Base-by-base conservation (phyloP, 768 basidiomycete genomes). In the Naganishia onofrii region DNA sequence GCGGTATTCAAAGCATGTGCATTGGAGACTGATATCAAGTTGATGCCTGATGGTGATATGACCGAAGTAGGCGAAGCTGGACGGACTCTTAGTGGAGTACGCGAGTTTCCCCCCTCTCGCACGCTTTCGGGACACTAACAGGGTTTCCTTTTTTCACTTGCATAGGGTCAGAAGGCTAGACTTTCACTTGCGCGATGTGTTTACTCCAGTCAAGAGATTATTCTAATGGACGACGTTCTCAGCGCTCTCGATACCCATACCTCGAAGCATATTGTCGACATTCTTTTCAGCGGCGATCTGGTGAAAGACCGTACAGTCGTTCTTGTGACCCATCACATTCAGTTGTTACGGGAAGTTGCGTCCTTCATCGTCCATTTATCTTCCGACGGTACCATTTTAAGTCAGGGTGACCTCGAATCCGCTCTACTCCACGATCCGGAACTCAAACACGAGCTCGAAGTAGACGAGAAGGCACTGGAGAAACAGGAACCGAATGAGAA, bases 31-130 rank as follows among this genome's bases (percentile, higher is more conserved):
- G 86, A 86, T 71, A 75, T 86, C 6, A 80, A 76, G 32, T 73
- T 86, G 31, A 84, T 86, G 68, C 83, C 84, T 42, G 88, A 88
- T 29, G 88, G 88, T 0, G 89, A 89, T 75, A 74, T 82, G 44
- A 89, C 88, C 10, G 88, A 90, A 80, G 86, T 89, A 31, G 88
- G 89, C 7, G 88, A 90, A 76, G 88, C 87, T 74, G 88, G 88
- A 0, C 76, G 87, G 9, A 89, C 58, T 34, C 68, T 60, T 3
- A 63, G 26, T 32, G 38, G 36, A 53, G 36, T 55, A 19, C 6
- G 52, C 32, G 64, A 51, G 0, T 38, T 51, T n/a, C n/a, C 48
- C 23, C 48, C 7, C 5, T n/a, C 3, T 4, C 48, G 13, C 23
- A 51, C 86, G 76, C 75, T 89, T 9, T 29, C 32, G 5, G 28